These are phyloP conservation scores for Rosa hybrid DNA, from an alignment of 331 rosid genomes.

Conservation along the genomic window DNA sequence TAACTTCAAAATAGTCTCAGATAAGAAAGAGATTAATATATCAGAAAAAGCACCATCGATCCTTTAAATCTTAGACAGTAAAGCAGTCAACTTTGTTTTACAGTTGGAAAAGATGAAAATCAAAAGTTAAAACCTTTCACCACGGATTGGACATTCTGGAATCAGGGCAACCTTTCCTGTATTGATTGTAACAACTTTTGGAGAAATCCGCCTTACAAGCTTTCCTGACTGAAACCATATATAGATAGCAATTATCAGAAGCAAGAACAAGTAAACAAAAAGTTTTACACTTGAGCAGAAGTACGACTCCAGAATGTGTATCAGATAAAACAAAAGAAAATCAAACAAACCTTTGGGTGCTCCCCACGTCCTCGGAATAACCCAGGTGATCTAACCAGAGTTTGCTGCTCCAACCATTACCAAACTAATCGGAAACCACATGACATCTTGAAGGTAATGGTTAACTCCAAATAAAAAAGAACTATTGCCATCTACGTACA, in stretches of 20 bases:
- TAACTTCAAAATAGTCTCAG: too few relatives aligned
- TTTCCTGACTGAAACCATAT: conserved; percentile 83
- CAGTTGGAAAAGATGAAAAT: background rate
- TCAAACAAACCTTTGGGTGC: conserved; percentile 92
- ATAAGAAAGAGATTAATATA: too few relatives aligned
- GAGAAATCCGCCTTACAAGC: conserved; percentile 76
- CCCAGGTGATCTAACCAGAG: too few relatives aligned
- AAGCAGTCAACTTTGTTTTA: too few relatives aligned
- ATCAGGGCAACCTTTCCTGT: conserved; percentile 79
- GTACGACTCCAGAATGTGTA: background rate
- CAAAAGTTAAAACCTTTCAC: conserved; percentile 56
- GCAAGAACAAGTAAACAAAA: too few relatives aligned
- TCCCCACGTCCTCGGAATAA: conserved; percentile 97
- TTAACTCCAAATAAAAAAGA: background rate
- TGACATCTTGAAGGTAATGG: too few relatives aligned
- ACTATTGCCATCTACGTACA: background rate
- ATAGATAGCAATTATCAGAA: background rate
- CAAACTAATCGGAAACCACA: background rate
- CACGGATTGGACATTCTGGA: conserved; percentile 92
- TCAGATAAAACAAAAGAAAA: conserved; percentile 13
- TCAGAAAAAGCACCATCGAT: background rate
- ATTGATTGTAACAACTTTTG: conserved; percentile 77
- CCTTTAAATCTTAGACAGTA: background rate
- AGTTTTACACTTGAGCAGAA: too few relatives aligned
- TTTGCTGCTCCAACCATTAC: conserved; percentile 68